Evolutionary conservation across 768 basidiomycete genomes (phyloP).

Genomic region (Trichaptum fuscoviolaceum): DNA sequence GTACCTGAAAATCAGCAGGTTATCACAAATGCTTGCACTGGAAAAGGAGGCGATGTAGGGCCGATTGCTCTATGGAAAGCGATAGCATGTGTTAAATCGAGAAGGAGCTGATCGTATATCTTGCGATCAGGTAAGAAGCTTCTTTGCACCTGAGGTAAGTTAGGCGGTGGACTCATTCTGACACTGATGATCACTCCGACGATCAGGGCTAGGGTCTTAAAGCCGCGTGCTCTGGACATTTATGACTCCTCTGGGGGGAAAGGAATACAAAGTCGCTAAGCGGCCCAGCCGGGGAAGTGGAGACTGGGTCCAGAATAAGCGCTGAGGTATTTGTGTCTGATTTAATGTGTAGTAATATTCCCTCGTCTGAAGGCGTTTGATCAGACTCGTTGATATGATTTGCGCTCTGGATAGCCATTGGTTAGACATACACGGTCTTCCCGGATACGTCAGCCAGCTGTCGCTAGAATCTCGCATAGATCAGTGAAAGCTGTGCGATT

Average conservation of each 20-base stretch:
- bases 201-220: not conserved
- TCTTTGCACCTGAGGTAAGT: not conserved
- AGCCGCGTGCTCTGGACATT: not conserved
- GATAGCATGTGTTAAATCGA: not conserved
- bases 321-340: not conserved
- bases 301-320: not conserved
- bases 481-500: not conserved
- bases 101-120: not conserved
- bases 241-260: not conserved
- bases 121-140: not conserved
- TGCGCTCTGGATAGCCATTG: too few species aligned
- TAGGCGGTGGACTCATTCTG: not conserved
- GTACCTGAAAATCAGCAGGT: not conserved
- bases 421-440: not conserved
- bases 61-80: too few species aligned
- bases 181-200: not conserved
- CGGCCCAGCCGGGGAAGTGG: not conserved
- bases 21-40: not conserved
- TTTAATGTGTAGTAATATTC: not conserved
- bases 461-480: not conserved
- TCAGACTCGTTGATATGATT: not conserved
- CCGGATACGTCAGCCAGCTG: not conserved
- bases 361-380: not conserved
- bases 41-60: not conserved
- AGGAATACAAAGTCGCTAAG: not conserved